phyloP scores from a whole-genome alignment of 495 filamentous ascomycete species.

The Pyrenopolyporus hunteri region DNA sequence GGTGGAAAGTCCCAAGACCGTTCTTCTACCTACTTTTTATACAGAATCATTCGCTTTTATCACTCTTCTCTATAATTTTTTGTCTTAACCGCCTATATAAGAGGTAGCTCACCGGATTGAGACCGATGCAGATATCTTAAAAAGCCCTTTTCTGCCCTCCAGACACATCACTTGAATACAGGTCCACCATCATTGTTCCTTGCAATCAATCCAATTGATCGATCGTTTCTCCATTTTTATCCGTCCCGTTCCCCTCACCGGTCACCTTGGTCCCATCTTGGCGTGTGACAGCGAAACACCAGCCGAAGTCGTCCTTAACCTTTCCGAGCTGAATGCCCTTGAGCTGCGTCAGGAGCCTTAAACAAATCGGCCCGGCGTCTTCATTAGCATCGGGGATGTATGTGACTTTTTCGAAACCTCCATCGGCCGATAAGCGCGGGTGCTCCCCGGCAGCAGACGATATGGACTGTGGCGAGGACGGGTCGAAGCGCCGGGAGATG shows the following conservation, averaged over 20 bases:
- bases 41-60: background rate
- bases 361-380: slow-evolving; percentile 71
- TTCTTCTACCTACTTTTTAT: slow-evolving; percentile 21
- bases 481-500: slow-evolving; percentile 68
- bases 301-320: slow-evolving; percentile 75
- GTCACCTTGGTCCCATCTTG: slow-evolving; percentile 51
- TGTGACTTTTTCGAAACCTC: slow-evolving; percentile 65
- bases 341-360: slow-evolving; percentile 73
- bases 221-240: slow-evolving; percentile 39
- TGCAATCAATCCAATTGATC: slow-evolving; percentile 49
- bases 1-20: too few species aligned
- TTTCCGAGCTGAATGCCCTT: slow-evolving; percentile 86
- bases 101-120: too few species aligned
- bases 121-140: slow-evolving; percentile 1
- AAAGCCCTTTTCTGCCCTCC: slow-evolving; percentile 6
- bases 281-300: slow-evolving; percentile 65
- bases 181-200: background rate
- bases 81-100: too few species aligned
- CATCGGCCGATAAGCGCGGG: slow-evolving; percentile 42
- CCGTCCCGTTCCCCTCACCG: slow-evolving; percentile 25
- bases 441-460: slow-evolving; percentile 39
- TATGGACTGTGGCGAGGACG: slow-evolving; percentile 50
- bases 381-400: slow-evolving; percentile 67
- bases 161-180: background rate
- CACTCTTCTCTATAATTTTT: background rate